These are phyloP conservation scores for Adansonia digitata DNA, from an alignment of 345 rosid species.

Conservation along the genomic window DNA sequence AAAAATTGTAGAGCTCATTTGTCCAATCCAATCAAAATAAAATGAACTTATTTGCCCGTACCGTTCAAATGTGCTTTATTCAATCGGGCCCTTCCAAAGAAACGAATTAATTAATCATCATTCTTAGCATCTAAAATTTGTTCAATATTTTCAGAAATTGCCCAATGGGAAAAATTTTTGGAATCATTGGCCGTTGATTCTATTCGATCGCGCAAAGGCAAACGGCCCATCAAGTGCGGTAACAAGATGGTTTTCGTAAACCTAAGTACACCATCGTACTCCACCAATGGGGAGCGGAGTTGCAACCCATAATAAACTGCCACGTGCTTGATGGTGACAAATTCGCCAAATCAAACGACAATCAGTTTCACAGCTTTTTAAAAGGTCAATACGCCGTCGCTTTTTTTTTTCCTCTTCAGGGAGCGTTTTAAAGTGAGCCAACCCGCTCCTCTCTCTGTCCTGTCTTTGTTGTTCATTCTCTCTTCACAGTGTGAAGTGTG, in stretches of 20 bases:
- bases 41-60: not conserved
- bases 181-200: not conserved
- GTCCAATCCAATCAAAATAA: no score
- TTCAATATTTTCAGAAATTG: not conserved
- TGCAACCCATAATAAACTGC: not conserved
- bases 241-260: not conserved
- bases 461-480: not conserved
- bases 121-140: not conserved
- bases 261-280: not conserved
- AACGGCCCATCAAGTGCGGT: not conserved
- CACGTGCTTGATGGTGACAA: not conserved
- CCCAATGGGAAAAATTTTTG: not conserved
- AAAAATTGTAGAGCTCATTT: no score
- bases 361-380: not conserved
- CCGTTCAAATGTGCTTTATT: not conserved
- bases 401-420: not conserved
- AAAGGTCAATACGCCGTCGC: constrained; percentile 10
- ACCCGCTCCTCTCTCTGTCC: constrained; percentile 5
- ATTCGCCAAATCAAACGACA: not conserved
- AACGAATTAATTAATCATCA: not conserved
- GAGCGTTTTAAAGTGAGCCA: constrained; percentile 9
- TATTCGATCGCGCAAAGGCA: not conserved
- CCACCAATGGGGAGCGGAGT: not conserved
- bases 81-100: not conserved
- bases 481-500: not conserved